Evolutionary conservation across 2,329 filamentous ascomycete genomes (phyloP), one percentile per base, ranked within the genome.

Genomic region (Thielaviopsis punctulata): DNA sequence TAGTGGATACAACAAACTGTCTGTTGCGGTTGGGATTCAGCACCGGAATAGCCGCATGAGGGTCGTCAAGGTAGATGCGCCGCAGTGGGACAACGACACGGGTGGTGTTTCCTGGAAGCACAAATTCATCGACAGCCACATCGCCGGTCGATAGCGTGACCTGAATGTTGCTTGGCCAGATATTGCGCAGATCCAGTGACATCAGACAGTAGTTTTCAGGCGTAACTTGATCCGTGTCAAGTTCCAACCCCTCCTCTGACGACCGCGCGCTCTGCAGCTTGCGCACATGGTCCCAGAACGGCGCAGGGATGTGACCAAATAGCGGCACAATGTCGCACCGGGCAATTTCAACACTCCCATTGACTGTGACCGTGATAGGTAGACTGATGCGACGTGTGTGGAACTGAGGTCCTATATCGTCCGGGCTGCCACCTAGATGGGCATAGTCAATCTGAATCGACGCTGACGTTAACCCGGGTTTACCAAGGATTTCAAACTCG

Each of bases 1-100:
- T 81, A 15, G 81, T 77, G 64, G 84, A 92, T 44, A 95, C 86
- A 25, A 95, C 86, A 60, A 94, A 95, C 62, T 95, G 89, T n/a
- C 88, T 77, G 61, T 87, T 83, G n/a, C 83, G 80, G 0, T 82
- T 80, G 0, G 84, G 83, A 58, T 90, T 88, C 9, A 95, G 71
- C 1, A 80, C 82, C 1, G 88, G 89, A 39, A 95, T 85, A 1
- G 82, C 72, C 1, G 81, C 80, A 61, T 88, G 79, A 2, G 86
- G 80, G 56, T 92, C 77, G n/a, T 80, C 73, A 19, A 95, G 65
- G 62, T 84, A 85, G 39, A 93, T 72, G 33, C 85, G 79, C 51
- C 78, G 83, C 2, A 95, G 69, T 0, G 88, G 81, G 10, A 95
- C 69, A 49, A 90, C 75, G 30, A 94, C 70, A 1, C 89, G 80